Evolutionary conservation across 164 flowering plant genomes (phyloP), one percentile per base, ranked within the genome.

Genomic region (Berberis thunbergii): DNA sequence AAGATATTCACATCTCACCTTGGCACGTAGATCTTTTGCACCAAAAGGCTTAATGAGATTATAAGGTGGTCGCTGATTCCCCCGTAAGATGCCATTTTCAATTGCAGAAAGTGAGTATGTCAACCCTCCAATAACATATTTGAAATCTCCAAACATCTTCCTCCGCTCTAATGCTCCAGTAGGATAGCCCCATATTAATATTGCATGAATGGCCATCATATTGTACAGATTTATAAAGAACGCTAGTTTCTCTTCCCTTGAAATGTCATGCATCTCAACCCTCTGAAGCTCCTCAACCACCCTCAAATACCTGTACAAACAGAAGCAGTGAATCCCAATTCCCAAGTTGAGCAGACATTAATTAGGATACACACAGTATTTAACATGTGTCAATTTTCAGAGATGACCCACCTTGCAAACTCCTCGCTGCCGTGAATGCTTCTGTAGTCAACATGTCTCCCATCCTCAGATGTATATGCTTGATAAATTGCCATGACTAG

Each of bases 191-290:
- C 72, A 77, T 26, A 78, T 74, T 72, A 88, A 60, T 68, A 91
- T 84, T 41, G 81, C 91, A 77, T 91, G 97, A 58, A 91, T 88
- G 57, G 84, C 82, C 97, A 91, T 91, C 89, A 84, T 81, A 69
- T 91, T 91, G 71, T 85, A 84, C 38, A 91, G 88, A 73, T 91
- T 91, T 64, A 88, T 80, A 62, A 88, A 91, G 67, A 91, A 91
- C 9, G 94, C 83, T 62, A 91, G 81, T 66, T 78, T 88, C 77
- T 88, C 97, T 66, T 91, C 96, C 75, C 88, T 77, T 41, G 84
- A n/a, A 72, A 85, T 70, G 49, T 79, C 82, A 57, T 71, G 69
- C 63, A 88, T 41, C 61, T 91, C 91, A 54, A 87, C 91, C 69
- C 97, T 78, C 49, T 88, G 97, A 49, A 91, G 97, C 77, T 87